Evolutionary conservation across 768 basidiomycete species (phyloP), one percentile per base, ranked within the genome.

Genomic region (Boletus eberwhitei): DNA sequence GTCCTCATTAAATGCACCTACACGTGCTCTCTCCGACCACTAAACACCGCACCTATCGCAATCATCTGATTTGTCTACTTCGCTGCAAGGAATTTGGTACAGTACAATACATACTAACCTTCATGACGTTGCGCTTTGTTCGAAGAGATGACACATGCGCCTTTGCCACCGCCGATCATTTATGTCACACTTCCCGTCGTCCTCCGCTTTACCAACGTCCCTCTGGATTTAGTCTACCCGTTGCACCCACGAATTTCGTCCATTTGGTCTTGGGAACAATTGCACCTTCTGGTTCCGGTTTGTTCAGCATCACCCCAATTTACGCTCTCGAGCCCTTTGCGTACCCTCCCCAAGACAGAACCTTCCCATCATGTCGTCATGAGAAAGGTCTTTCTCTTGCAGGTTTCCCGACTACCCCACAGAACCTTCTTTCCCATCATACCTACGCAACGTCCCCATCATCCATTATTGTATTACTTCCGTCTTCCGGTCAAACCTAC

Each of bases 101-200:
- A n/a, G n/a, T n/a, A n/a, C n/a, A n/a, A n/a, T n/a, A n/a, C n/a
- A n/a, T n/a, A n/a, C n/a, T n/a, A n/a, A n/a, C n/a, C n/a, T n/a
- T n/a, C 24, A 29, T 61, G 53, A 56, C 53, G 52, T 55, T 43
- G 46, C 48, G 34, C 17, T 29, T 38, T 29, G 17, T 19, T 38
- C 58, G 26, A 42, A 21, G 22, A 7, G 21, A 39, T 39, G 44
- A 29, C 38, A 16, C 48, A 21, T 36, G 9, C 34, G 17, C 46
- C 58, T 53, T 59, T 51, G 16, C 31, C 24, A 40, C 42, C 8
- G 58, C 52, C 59, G 47, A 58, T 62, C 55, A 38, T 19, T 5
- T 45, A 16, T 21, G n/a, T 46, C 49, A 8, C 31, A 7, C 50
- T 52, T 57, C 50, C 24, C 21, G 13, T 19, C 19, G 5, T 29